These are phyloP conservation scores for Aureobasidium sp. DNA, from an alignment of 2,329 filamentous ascomycete genomes.

Conservation along the genomic window DNA sequence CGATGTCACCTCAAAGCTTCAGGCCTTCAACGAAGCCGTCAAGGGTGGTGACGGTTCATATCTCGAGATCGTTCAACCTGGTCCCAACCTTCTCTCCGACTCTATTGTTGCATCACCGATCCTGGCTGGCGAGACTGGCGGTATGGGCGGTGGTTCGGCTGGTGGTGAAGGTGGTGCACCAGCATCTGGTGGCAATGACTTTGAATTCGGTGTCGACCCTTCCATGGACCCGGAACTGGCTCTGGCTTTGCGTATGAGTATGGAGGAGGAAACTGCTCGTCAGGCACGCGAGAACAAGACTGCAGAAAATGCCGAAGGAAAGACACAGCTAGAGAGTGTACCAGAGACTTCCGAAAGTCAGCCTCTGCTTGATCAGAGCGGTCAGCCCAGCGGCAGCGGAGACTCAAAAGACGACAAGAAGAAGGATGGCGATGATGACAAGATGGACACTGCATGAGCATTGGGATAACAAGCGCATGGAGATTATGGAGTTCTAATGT, in stretches of 20 bases:
- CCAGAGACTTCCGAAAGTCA: slow-evolving; percentile 57
- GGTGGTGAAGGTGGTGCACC: slow-evolving; percentile 35
- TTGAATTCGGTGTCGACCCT: slow-evolving; percentile 86
- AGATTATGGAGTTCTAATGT: slow-evolving; percentile 7
- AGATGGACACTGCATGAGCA: slow-evolving; percentile 77
- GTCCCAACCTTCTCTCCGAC: slow-evolving; percentile 85
- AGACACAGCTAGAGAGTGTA: slow-evolving; percentile 71
- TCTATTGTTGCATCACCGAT: slow-evolving; percentile 85
- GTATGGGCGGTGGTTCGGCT: slow-evolving; percentile 44
- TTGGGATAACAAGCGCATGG: background rate
- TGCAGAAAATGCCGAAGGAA: slow-evolving; percentile 56
- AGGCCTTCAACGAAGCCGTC: slow-evolving; percentile 87
- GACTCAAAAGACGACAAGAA: slow-evolving; percentile 43
- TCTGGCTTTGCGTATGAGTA: slow-evolving; percentile 89
- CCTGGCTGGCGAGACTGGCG: slow-evolving; percentile 68
- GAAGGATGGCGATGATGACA: slow-evolving; percentile 53
- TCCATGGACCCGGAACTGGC: slow-evolving; percentile 88
- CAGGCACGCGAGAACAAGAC: slow-evolving; percentile 79
- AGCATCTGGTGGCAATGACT: slow-evolving; percentile 54
- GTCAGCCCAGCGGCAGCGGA: slow-evolving; percentile 54
- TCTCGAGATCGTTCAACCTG: slow-evolving; percentile 82
- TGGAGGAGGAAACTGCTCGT: slow-evolving; percentile 94
- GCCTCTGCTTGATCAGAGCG: slow-evolving; percentile 55
- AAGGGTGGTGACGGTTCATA: slow-evolving; percentile 88
- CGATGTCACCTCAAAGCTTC: slow-evolving; percentile 79